Base-by-base conservation (phyloP, 1,284 basidiomycete genomes). In the Taiwanofungus camphoratus region DNA sequence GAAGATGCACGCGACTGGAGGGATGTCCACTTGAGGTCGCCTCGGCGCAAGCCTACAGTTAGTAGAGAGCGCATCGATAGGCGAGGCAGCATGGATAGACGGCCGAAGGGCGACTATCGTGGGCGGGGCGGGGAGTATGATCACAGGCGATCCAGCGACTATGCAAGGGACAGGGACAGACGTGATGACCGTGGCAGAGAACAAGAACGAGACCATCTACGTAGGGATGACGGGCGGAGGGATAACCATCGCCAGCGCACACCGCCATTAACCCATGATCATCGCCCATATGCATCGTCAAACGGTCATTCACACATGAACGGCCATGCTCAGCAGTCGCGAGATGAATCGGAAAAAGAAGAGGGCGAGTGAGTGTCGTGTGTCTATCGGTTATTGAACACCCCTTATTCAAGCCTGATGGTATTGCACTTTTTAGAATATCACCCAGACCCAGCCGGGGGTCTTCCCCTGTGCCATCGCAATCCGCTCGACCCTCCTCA, bases 321-420 rank as follows among this genome's bases (percentile, higher is more conserved):
- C n/a, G 55, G 57, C n/a, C 54, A 53, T 23, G 44, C 52, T 2
- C 54, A 46, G 12, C 41, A 50, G 36, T 51, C 58, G 5, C 61
- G 47, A 37, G 53, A 62, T 12, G 74, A 77, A 36, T 77, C 78
- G 2, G 82, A 85, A 54, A 79, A 64, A 60, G 81, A 85, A 66
- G 84, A 86, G 76, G 83, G 83, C 69, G 84, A 87, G 82, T 87
- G 61, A 82, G 82, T 86, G 55, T 69, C 57, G 54, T 60, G 52
- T 53, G 36, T 16, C 26, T 22, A 39, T n/a, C n/a, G n/a, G n/a
- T n/a, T 9, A 12, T 19, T 44, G 13, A 11, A 21, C 41, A 8
- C n/a, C 3, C 36, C 11, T 27, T 38, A 24, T 33, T 39, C 26
- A 9, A 12, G 21, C 30, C 34, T 49, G 29, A 47, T 35, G 22